Evolutionary conservation across 2,329 filamentous ascomycete genomes (phyloP), one percentile per base, ranked within the genome.

Genomic region (Cladosporium colombiae): DNA sequence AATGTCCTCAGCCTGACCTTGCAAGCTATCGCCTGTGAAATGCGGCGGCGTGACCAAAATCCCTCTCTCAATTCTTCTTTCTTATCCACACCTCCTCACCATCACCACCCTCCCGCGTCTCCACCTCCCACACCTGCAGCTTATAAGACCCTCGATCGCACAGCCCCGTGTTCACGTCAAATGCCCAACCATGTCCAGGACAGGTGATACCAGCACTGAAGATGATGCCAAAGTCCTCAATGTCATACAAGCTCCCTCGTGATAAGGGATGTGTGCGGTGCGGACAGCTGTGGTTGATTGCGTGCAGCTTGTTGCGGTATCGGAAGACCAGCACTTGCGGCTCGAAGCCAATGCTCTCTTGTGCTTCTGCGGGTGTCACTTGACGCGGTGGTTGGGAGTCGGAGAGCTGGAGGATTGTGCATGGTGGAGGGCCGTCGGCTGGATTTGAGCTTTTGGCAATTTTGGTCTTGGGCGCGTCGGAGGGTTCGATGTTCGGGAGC

Each of bases 121-220:
- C 81, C 0, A 89, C 82, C 68, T 91, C 88, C 87, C 88, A 91
- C 0, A 88, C 76, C 25, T 82, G 82, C 11, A 91, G 78, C 66
- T 79, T 83, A 72, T 91, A 91, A 55, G 77, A 84, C 0, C 84
- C 88, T 0, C 88, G 83, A 73, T 91, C 89, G 0, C 82, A 82
- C 70, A 80, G 80, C 0, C 89, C 89, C 0, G 88, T 85, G 62
- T 86, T 85, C 2, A 91, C 71, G 72, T 91, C 89, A 75, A 91
- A 91, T 0, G 87, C 88, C 89, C 89, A 91, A 5, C 81, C 85
- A 68, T 91, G 89, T 68, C 90, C 90, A 0, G 88, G 87, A 74
- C 89, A 91, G 0, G 82, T 84, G 3, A 91, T 78, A 0, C 88
- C 89, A 0, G 86, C 82, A 64, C 86, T 89, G 7, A 89, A 74